Conservation (phyloP, 164 flowering plant species). For the Sextonia rubra region DNA sequence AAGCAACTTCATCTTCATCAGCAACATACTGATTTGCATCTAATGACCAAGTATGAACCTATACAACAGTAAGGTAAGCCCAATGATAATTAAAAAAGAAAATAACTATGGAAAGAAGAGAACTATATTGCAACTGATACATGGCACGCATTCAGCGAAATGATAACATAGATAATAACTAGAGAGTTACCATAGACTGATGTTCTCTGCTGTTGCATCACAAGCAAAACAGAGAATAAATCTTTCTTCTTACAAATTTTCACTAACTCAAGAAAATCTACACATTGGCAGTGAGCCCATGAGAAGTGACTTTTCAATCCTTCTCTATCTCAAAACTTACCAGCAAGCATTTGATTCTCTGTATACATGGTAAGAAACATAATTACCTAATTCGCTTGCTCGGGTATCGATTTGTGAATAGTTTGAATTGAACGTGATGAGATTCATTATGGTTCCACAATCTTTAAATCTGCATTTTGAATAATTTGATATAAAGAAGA, state of each 20-base stretch:
- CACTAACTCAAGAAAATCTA: background rate
- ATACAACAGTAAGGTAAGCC: slow-evolving; percentile 5
- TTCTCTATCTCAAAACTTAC: background rate
- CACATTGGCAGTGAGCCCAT: background rate
- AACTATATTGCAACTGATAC: background rate
- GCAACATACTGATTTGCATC: slow-evolving; percentile 93
- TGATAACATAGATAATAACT: no score
- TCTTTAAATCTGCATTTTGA: no score
- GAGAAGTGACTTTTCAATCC: background rate
- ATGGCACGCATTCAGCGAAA: no score
- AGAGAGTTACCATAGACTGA: no score
- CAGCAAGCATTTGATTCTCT: background rate
- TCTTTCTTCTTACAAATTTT: no score
- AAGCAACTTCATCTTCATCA: slow-evolving; percentile 88
- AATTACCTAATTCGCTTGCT: no score
- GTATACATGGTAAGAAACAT: background rate
- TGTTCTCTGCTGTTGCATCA: no score
- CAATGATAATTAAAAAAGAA: background rate
- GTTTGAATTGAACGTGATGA: no score
- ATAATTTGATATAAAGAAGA: no score
- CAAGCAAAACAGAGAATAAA: no score
- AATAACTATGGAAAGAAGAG: background rate
- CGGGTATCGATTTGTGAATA: no score
- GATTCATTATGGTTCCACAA: no score
- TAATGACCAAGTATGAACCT: slow-evolving; percentile 77